Conservation (phyloP, 202 grass and related monocot genomes). For the Zoysia matrella region DNA sequence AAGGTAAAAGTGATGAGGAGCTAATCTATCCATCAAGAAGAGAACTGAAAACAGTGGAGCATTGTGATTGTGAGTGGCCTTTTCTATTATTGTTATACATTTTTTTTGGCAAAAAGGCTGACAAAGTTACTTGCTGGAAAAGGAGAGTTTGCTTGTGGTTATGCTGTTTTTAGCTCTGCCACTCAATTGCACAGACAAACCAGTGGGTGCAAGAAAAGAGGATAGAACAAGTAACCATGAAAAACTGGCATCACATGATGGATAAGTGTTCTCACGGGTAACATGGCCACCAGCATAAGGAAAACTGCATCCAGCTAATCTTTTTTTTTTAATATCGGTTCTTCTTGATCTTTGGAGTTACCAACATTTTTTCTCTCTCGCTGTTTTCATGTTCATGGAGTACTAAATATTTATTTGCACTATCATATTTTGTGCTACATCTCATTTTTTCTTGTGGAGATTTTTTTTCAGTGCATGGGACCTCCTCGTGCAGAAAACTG, state of each 20-base stretch:
- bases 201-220: not conserved
- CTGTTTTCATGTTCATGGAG: too few species aligned
- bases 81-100: not conserved
- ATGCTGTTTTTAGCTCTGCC: not conserved
- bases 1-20: not conserved
- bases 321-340: not conserved
- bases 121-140: not conserved
- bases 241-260: constrained; percentile 36
- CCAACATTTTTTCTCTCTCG: not conserved
- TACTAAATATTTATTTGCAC: too few species aligned
- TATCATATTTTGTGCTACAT: not conserved
- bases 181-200: not conserved
- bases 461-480: constrained; percentile 12
- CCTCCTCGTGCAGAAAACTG: constrained; percentile 25
- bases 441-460: not conserved
- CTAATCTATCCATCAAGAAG: not conserved
- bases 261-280: constrained; percentile 14
- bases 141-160: too few species aligned
- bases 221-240: not conserved
- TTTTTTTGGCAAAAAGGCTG: not conserved
- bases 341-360: not conserved
- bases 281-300: constrained; percentile 31
- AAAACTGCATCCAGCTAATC: constrained; percentile 40
- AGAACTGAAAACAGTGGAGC: not conserved
- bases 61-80: not conserved